These are phyloP conservation scores for Conidiobolus incongruus DNA, from an alignment of 371 early-diverging fungal genomes.

Conservation along the genomic window DNA sequence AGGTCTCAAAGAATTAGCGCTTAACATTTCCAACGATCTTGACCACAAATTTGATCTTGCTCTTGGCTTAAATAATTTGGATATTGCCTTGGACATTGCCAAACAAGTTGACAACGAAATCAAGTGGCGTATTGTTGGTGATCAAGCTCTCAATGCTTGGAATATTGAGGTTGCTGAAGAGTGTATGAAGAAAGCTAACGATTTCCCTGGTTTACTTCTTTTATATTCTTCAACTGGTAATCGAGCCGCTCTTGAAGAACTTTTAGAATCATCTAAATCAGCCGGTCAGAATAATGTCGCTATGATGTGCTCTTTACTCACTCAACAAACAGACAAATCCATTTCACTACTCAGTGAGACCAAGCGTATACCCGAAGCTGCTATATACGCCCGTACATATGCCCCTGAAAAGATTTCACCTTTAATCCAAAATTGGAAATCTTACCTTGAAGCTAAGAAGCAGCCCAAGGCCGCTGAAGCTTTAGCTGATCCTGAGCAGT, in stretches of 20 bases:
- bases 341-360: conserved; percentile 63
- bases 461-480: conserved; percentile 71
- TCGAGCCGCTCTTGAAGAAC: conserved; percentile 34
- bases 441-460: conserved; percentile 29
- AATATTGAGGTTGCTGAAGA: conserved; percentile 57
- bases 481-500: conserved; percentile 61
- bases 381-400: conserved; percentile 80
- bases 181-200: conserved; percentile 68
- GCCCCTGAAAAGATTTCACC: conserved; percentile 42
- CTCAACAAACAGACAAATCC: conserved; percentile 48
- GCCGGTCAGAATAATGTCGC: conserved; percentile 77
- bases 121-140: conserved; percentile 82
- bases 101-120: conserved; percentile 47
- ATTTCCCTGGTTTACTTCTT: conserved; percentile 67
- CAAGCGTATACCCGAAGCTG: conserved; percentile 88
- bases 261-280: conserved; percentile 58
- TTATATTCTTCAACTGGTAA: conserved; percentile 78
- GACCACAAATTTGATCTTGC: conserved; percentile 93
- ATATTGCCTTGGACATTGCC: conserved; percentile 73
- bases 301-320: conserved; percentile 52
- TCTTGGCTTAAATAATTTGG: conserved; percentile 57
- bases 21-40: conserved; percentile 75
- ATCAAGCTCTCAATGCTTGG: conserved; percentile 74
- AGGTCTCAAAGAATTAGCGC: conserved; percentile 65
- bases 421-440: conserved; percentile 50